Conservation (phyloP, 768 basidiomycete genomes). For the Mycena filopes region DNA sequence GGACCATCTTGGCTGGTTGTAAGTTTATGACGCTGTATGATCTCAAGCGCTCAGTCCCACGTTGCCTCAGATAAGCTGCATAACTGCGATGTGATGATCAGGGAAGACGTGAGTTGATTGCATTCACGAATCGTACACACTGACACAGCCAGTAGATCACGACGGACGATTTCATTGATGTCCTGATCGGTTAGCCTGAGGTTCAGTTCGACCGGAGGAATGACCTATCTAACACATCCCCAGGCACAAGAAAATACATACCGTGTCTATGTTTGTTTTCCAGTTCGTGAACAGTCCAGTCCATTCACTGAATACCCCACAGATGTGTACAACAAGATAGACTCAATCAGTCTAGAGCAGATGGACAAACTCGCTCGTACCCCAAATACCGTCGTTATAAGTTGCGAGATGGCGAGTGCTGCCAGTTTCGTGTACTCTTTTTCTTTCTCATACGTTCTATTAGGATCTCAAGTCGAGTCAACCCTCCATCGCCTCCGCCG, state of each 20-base stretch:
- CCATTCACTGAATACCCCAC: neutral
- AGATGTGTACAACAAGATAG: constrained; percentile 98
- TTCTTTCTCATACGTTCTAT: neutral
- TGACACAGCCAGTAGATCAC: constrained; percentile 70
- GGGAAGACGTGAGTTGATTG: constrained; percentile 82
- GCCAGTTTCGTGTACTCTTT: neutral
- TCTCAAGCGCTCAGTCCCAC: neutral
- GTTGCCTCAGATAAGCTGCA: constrained; percentile 77
- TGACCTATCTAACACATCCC: neutral
- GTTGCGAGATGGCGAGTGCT: constrained; percentile 77
- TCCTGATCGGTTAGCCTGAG: constrained; percentile 87
- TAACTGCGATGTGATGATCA: constrained; percentile 97
- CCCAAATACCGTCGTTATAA: constrained; percentile 92
- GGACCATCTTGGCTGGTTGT: constrained; percentile 92
- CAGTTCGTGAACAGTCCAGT: neutral
- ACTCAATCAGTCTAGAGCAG: constrained; percentile 85
- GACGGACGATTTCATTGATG: constrained; percentile 97
- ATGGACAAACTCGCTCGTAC: constrained; percentile 86
- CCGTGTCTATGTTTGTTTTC: constrained; percentile 83
- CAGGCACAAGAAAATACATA: constrained; percentile 93
- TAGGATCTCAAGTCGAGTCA: constrained; percentile 76
- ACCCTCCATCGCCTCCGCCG: neutral
- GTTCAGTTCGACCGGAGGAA: neutral
- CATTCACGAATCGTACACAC: neutral
- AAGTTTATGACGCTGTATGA: constrained; percentile 41